These are phyloP conservation scores for Candida lessepsii DNA, from an alignment of 805 yeast species.

Conservation along the genomic window DNA sequence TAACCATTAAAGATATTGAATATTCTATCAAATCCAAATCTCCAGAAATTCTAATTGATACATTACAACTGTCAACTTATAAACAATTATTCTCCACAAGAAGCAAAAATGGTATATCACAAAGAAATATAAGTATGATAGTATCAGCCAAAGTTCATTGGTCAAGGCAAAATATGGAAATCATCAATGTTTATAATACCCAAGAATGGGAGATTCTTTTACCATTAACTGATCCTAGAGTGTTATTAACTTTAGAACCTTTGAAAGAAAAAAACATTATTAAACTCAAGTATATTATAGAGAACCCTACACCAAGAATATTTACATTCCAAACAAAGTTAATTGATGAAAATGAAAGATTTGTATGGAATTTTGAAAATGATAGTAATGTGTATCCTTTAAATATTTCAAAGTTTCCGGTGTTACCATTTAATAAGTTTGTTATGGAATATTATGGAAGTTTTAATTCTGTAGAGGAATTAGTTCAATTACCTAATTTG, in stretches of 20 bases:
- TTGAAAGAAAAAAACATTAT: constrained; percentile 16
- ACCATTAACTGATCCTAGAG: constrained; percentile 71
- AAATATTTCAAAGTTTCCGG: constrained; percentile 40
- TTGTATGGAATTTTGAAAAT: constrained; percentile 25
- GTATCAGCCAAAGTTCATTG: constrained; percentile 28
- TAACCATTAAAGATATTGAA: constrained; percentile 10
- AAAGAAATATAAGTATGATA: constrained; percentile 35
- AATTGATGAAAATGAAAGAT: constrained; percentile 21
- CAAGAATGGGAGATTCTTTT: constrained; percentile 51
- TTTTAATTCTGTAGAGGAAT: constrained; percentile 8
- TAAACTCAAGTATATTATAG: constrained; percentile 51
- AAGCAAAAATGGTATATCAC: constrained; percentile 38
- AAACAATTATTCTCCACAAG: constrained; percentile 28
- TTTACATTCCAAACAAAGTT: constrained; percentile 59
- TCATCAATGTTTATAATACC: constrained; percentile 28
- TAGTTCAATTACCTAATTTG: constrained; percentile 53
- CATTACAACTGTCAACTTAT: constrained; percentile 3
- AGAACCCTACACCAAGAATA: constrained; percentile 72
- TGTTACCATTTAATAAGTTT: constrained; percentile 62
- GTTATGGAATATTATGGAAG: constrained; percentile 32
- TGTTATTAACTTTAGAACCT: constrained; percentile 41
- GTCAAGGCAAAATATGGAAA: constrained; percentile 25
- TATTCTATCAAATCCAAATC: constrained; percentile 23
- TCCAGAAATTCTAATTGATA: constrained; percentile 25
- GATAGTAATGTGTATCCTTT: constrained; percentile 29